Evolutionary conservation across 164 flowering plant species (phyloP), one percentile per base, ranked within the genome.

Genomic region (Protea cynaroides): DNA sequence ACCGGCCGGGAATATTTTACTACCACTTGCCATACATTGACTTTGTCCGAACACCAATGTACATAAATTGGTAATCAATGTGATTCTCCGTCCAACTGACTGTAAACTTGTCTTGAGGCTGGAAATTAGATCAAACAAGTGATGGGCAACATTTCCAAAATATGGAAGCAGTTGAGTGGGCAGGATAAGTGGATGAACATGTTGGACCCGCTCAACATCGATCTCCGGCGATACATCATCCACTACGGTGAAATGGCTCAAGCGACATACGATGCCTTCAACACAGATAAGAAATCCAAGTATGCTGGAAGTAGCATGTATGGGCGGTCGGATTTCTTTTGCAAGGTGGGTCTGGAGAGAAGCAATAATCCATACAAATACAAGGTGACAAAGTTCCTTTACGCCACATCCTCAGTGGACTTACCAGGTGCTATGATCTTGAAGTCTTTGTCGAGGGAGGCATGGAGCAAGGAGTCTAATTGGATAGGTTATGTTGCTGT

Each of bases 401-500:
- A 81, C n/a, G 85, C 84, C 1, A 78, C 84, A 0, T 75, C 84
- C 0, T 0, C n/a, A 15, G 18, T 72, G 8, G 10, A 18, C 1
- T 67, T 84, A 8, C 85, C 84, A 0, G 81, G 70, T 1, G 73
- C 78, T 4, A 76, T 84, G 56, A 50, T 82, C 10, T 6, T 79
- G 3, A 68, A 58, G 68, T 75, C 85, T 1, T 23, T 71, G 50
- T 74, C 82, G 23, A 70, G 74, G 68, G 82, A 80, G 53, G 73
- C 82, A 0, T 80, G 82, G 82, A 62, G 72, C 21, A 66, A 56
- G 61, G 84, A 80, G 58, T 76, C 80, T 4, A 84, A 84, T 59
- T 83, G 76, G 74, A 83, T 83, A 22, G 87, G 87, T 50, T 81
- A 64, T 15, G 75, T 86, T 8, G 90, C 87, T 1, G 90, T 83